Evolutionary conservation across 139 green algal genomes (phyloP), one percentile per base, ranked within the genome.

Genomic region (Deuterostichococcus epilithicus): DNA sequence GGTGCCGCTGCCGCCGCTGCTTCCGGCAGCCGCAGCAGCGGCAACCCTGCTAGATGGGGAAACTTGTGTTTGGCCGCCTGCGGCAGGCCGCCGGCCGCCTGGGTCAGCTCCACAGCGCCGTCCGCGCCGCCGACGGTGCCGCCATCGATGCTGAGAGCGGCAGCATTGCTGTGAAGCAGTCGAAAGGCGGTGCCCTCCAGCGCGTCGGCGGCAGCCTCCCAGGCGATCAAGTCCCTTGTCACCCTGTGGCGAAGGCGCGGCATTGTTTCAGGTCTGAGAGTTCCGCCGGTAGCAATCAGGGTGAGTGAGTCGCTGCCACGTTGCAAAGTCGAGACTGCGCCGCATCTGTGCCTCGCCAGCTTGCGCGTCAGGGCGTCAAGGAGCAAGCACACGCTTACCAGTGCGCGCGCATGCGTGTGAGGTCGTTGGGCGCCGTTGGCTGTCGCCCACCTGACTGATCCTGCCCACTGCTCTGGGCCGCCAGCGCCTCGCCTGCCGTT

Each of bases 1-100:
- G 68, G 32, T 30, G 81, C 73, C 70, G 82, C 76, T 70, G 30
- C 28, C 30, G 52, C 37, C 68, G 58, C 67, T 10, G 22, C 37
- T 23, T 78, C 70, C n/a, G 60, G 13, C 77, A 77, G 70, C 30
- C 77, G n/a, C 26, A 52, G 25, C 68, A 77, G 26, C 73, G 70
- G 75, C n/a, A 66, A 37, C 23, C 75, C 68, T 36, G 79, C 47
- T 34, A 82, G 73, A 23, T 63, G 52, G 18, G 52, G 52, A 20
- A 63, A 63, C 52, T 63, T 63, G 10, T 30, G 52, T 20, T 20
- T 25, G 3, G 52, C 52, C 10, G 52, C 10, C 13, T 20, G 52
- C 52, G 52, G 52, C 52, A 63, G 52, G 18, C 52, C 52, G 3
- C 18, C 52, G 3, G 18, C 18, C 52, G 26, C 52, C 10, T 5